Evolutionary conservation across 352 stramenopile genomes (phyloP).

Genomic region (Phytopythium delawarense): DNA sequence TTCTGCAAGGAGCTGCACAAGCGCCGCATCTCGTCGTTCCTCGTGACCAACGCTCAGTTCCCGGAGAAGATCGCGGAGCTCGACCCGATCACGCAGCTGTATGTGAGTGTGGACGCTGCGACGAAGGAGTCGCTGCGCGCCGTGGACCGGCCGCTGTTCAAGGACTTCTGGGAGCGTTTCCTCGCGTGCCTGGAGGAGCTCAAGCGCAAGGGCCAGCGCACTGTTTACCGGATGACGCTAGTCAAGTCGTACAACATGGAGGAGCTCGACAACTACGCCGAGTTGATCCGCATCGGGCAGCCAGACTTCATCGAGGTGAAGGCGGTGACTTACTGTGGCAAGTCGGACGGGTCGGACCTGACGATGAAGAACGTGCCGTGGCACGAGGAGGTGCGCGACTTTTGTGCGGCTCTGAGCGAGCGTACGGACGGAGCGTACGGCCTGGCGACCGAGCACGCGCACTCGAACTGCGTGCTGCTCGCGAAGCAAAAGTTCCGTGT

Average conservation of each 20-base stretch:
- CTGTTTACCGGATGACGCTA: slow-evolving; percentile 96
- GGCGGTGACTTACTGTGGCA: slow-evolving; percentile 98
- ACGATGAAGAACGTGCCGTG: slow-evolving; percentile 98
- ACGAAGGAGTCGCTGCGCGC: slow-evolving; percentile 95
- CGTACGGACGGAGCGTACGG: slow-evolving; percentile 88
- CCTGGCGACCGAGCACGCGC: slow-evolving; percentile 94
- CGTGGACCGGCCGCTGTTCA: slow-evolving; percentile 95
- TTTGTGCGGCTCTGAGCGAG: slow-evolving; percentile 80
- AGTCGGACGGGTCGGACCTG: slow-evolving; percentile 96
- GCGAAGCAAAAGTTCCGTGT: slow-evolving; percentile 89
- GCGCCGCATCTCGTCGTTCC: slow-evolving; percentile 95
- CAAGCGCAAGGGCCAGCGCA: slow-evolving; percentile 94
- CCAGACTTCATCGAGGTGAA: slow-evolving; percentile 97
- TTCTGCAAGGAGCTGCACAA: slow-evolving; percentile 94
- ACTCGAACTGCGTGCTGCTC: slow-evolving; percentile 95
- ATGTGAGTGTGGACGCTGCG: slow-evolving; percentile 97
- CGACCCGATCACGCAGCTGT: slow-evolving; percentile 97
- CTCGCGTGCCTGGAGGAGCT: slow-evolving; percentile 89
- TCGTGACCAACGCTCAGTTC: slow-evolving; percentile 99
- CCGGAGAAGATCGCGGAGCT: slow-evolving; percentile 94
- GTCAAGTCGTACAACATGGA: slow-evolving; percentile 99
- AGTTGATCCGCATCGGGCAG: slow-evolving; percentile 90
- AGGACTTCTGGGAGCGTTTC: slow-evolving; percentile 97
- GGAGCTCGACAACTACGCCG: slow-evolving; percentile 93
- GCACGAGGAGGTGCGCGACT: slow-evolving; percentile 96